Evolutionary conservation across 2,329 filamentous ascomycete genomes (phyloP).

Genomic region (Sporothrix inflata): DNA sequence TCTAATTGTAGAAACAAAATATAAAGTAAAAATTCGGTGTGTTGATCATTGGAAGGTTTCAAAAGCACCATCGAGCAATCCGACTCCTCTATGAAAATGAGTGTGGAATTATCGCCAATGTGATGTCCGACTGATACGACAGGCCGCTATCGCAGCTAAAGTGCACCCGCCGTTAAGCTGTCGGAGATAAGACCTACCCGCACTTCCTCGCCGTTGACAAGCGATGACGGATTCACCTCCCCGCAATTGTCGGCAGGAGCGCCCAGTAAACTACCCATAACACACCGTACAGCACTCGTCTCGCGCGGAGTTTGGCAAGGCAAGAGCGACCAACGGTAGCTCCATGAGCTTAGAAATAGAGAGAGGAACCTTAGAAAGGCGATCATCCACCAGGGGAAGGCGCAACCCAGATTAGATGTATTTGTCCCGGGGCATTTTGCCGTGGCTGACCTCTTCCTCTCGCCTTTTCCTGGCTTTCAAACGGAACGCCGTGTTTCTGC

Average conservation of each 20-base stretch:
- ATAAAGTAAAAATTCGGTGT: neutral
- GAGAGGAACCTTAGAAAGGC: neutral
- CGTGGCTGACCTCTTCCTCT: neutral
- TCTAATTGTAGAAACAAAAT: neutral
- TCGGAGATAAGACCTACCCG: slow-evolving; percentile 22
- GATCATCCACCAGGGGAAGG: slow-evolving; percentile 8
- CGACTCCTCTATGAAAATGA: neutral
- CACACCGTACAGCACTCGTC: neutral
- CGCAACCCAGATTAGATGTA: slow-evolving; percentile 1
- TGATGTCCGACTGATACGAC: neutral
- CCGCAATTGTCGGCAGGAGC: slow-evolving; percentile 19
- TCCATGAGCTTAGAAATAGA: slow-evolving; percentile 21
- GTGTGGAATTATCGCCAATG: neutral
- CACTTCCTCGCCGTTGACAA: neutral
- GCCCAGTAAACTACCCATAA: neutral
- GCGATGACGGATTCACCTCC: slow-evolving; percentile 9
- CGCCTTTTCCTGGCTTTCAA: neutral
- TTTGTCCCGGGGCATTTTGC: neutral
- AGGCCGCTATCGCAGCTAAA: neutral
- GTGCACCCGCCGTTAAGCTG: slow-evolving; percentile 12
- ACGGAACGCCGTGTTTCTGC: neutral
- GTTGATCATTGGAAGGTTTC: neutral
- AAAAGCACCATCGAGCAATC: neutral
- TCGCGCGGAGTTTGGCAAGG: slow-evolving; percentile 17
- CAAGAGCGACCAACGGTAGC: slow-evolving; percentile 12